Evolutionary conservation across 805 yeast species (phyloP), one percentile per base, ranked within the genome.

Genomic region (Candida stauntonica): DNA sequence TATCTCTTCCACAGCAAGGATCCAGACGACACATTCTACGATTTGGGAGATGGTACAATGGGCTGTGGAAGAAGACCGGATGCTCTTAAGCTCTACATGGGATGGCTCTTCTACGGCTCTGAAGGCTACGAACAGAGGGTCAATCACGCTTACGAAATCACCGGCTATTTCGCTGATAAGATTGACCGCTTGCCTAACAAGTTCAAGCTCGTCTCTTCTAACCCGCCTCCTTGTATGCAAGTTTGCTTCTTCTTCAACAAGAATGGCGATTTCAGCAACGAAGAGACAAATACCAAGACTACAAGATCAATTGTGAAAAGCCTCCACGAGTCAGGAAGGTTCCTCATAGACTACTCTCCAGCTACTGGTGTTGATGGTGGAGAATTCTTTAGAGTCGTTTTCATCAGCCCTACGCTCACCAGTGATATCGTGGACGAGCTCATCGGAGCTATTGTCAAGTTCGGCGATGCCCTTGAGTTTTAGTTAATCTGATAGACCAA

Each of bases 21-120:
- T 29, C 74, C 66, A 4, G 41, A 36, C 15, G 82, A 73, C 18
- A 77, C 74, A 2, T 52, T 72, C 58, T 82, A 67, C 53, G 95
- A 86, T 50, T 70, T 86, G 39, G 95, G 91, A 1, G 91, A 84
- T 57, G 94, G 93, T 12, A 86, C 95, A 3, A 80, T 86, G 89
- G 95, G 94, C 7, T 86, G 95, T 57, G 95, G 95, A 12, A 74
- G 95, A 49, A 71, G 95, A 38, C 78, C 93, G 0, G 95, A 86
- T 58, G 75, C 91, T 3, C 64, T 86, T 58, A 86, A 86, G 61
- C 68, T 86, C 52, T 86, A 81, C 57, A 58, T 86, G 55, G 78
- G 84, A 1, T 86, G 95, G 95, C 65, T 80, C 42, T 86, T 81
- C 66, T 86, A 80, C 51, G 95, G 95, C 3, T 60, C 64, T 3